Evolutionary conservation across 75 land plant genomes (phyloP).

Genomic region (Picea sitchensis): DNA sequence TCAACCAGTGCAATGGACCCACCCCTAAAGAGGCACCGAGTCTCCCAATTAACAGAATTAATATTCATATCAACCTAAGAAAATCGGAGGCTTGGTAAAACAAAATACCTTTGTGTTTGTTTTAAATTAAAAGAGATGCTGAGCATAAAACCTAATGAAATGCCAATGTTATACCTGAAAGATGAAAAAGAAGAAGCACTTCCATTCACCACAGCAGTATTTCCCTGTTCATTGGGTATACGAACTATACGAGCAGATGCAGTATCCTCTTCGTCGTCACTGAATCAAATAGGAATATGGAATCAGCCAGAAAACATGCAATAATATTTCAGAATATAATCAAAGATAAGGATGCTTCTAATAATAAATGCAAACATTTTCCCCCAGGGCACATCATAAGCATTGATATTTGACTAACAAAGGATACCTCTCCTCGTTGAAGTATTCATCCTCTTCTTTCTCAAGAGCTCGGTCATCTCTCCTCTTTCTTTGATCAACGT

Average conservation of each 20-base stretch:
- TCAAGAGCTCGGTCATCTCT: slow-evolving; percentile 81
- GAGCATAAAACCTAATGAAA: neutral
- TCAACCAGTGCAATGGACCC: slow-evolving; percentile 80
- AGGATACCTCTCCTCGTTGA: slow-evolving; percentile 73
- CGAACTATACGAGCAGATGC: slow-evolving; percentile 44
- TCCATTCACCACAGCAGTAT: slow-evolving; percentile 51
- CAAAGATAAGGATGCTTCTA: neutral
- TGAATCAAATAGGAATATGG: slow-evolving; percentile 15
- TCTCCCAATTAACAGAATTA: neutral
- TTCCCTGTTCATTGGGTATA: slow-evolving; percentile 22
- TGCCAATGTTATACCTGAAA: slow-evolving; percentile 30
- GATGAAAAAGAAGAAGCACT: slow-evolving; percentile 29
- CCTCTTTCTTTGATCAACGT: slow-evolving; percentile 50
- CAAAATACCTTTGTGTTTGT: neutral
- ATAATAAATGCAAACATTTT: neutral
- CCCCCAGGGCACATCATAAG: neutral
- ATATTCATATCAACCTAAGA: neutral
- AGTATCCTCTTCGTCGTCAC: slow-evolving; percentile 87
- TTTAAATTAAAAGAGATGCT: neutral
- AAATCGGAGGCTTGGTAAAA: neutral
- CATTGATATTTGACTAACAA: neutral
- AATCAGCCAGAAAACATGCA: neutral
- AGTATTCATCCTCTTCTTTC: slow-evolving; percentile 97
- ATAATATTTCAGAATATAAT: neutral
- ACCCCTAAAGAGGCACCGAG: slow-evolving; percentile 16